phyloP scores from a whole-genome alignment of 208 protist species.

The Leishmania lainsoni region DNA sequence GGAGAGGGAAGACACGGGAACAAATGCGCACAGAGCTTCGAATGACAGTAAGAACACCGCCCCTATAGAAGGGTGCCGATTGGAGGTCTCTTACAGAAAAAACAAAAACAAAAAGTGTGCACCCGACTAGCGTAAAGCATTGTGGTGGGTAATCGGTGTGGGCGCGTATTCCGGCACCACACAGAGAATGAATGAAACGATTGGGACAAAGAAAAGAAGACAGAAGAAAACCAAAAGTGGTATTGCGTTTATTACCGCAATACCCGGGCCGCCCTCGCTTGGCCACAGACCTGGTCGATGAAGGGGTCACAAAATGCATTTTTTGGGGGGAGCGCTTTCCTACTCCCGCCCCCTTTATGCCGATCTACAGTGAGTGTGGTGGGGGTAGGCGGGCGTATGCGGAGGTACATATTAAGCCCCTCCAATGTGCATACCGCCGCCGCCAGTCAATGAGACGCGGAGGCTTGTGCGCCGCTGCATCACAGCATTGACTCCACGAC shows the following conservation, averaged over 20 bases:
- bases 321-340: not conserved
- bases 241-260: not conserved
- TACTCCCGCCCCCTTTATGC: not conserved
- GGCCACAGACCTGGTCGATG: not conserved
- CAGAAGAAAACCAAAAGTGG: not conserved
- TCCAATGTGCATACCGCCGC: not conserved
- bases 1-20: not conserved
- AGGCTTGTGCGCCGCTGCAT: not conserved
- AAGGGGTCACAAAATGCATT: not conserved
- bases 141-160: not conserved
- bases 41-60: not conserved
- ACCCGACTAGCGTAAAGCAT: not conserved
- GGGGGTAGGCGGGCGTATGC: not conserved
- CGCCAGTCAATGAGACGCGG: not conserved
- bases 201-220: not conserved
- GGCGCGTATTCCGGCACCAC: not conserved
- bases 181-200: too few relatives aligned
- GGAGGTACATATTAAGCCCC: not conserved
- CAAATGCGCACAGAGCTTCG: not conserved
- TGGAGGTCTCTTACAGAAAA: not conserved
- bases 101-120: not conserved
- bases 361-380: not conserved
- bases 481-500: constrained; percentile 6
- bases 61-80: too few relatives aligned
- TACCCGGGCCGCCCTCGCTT: not conserved